phyloP scores from a whole-genome alignment of 2,329 filamentous ascomycete genomes.

The Neofusicoccum cordaticola region DNA sequence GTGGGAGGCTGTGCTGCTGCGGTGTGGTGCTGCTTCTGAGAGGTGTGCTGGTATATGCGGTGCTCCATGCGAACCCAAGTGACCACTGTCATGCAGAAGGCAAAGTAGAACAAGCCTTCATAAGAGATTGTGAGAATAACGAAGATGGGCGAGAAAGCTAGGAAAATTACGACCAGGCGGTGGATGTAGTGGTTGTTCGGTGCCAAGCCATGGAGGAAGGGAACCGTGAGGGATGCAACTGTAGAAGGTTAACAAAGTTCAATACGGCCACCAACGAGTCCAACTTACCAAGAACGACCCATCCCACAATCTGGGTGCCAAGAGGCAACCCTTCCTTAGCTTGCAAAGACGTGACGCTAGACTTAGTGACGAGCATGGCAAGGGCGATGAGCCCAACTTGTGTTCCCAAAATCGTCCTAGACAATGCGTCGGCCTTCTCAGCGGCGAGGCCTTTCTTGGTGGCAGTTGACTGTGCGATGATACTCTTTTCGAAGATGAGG shows the following conservation, averaged over 20 bases:
- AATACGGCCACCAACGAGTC: background rate
- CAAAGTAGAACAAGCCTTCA: constrained; percentile 92
- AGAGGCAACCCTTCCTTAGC: constrained; percentile 79
- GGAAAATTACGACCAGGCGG: constrained; percentile 80
- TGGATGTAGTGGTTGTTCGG: constrained; percentile 88
- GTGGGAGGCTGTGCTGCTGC: constrained; percentile 24
- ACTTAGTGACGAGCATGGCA: constrained; percentile 81
- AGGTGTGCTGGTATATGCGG: constrained; percentile 57
- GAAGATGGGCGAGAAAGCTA: constrained; percentile 89
- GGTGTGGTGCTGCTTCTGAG: background rate
- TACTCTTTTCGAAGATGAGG: constrained; percentile 71
- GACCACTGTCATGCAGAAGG: constrained; percentile 74
- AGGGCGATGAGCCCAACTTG: constrained; percentile 74
- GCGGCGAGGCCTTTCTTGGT: constrained; percentile 28
- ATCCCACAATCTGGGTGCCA: constrained; percentile 85
- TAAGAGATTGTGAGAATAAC: constrained; percentile 97
- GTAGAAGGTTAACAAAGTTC: constrained; percentile 20
- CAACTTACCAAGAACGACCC: constrained; percentile 68
- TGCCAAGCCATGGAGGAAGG: constrained; percentile 75
- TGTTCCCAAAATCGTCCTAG: constrained; percentile 61
- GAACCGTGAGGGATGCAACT: constrained; percentile 74
- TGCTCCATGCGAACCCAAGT: constrained; percentile 93
- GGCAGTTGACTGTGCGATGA: constrained; percentile 45
- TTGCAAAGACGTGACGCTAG: constrained; percentile 80
- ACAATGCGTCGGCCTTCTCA: constrained; percentile 45